Evolutionary conservation across 345 rosid genomes (phyloP).

Genomic region (Populus tremula): DNA sequence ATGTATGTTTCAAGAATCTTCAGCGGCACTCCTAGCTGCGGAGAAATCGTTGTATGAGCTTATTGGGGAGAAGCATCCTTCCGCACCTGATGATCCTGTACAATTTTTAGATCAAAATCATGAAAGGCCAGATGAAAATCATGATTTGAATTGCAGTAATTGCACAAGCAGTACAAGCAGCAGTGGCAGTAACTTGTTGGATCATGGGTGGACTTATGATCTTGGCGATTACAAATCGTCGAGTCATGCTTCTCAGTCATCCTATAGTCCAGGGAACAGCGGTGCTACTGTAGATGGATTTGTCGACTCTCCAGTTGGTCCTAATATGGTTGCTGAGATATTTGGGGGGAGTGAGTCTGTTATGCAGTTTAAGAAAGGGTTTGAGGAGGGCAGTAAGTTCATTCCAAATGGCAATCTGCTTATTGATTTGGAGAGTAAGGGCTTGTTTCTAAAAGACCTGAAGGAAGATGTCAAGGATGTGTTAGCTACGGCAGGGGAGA

Average conservation of each 20-base stretch:
- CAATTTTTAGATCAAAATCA: conserved; percentile 11
- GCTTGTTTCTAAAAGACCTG: conserved; percentile 29
- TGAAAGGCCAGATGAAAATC: conserved; percentile 17
- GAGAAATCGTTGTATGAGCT: conserved; percentile 60
- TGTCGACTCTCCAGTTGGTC: conserved; percentile 47
- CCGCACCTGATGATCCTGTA: conserved; percentile 18
- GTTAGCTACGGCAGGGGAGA: conserved; percentile 18
- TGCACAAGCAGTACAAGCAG: conserved; percentile 11
- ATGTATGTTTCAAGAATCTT: conserved; percentile 52
- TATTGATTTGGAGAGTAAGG: conserved; percentile 27
- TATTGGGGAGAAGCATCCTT: conserved; percentile 55
- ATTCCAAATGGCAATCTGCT: conserved; percentile 37
- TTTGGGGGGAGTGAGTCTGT: conserved; percentile 38
- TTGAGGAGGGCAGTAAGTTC: conserved; percentile 63
- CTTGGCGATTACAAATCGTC: conserved; percentile 20
- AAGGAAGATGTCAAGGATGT: conserved; percentile 25
- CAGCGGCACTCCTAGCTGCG: conserved; percentile 52
- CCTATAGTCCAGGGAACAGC: conserved; percentile 19
- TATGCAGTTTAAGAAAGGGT: conserved; percentile 56
- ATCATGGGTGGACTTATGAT: conserved; percentile 21
- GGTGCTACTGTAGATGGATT: conserved; percentile 29
- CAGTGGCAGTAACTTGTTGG: conserved; percentile 13
- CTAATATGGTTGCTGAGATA: conserved; percentile 33
- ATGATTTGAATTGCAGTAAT: conserved; percentile 10
- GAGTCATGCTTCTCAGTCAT: conserved; percentile 27